phyloP scores from a whole-genome alignment of 441 rosid genomes.

The Adansonia gregorii region DNA sequence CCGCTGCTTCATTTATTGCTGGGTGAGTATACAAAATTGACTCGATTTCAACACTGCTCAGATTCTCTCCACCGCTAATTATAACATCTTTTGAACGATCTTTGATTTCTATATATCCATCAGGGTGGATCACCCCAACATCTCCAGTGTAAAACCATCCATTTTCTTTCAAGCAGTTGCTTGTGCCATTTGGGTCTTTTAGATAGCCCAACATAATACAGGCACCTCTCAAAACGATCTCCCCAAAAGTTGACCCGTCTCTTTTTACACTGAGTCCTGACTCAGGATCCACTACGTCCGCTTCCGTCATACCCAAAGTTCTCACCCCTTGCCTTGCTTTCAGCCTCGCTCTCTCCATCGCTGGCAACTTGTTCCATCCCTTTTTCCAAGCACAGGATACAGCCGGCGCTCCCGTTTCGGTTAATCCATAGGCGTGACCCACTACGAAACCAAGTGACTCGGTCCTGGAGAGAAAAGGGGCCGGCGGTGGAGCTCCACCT shows the following conservation, averaged over 20 bases:
- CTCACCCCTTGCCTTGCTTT: slow-evolving; percentile 69
- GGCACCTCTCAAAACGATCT: slow-evolving; percentile 68
- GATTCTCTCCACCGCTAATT: slow-evolving; percentile 81
- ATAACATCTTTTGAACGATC: slow-evolving; percentile 85
- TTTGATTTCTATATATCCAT: slow-evolving; percentile 74
- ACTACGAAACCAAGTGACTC: slow-evolving; percentile 73
- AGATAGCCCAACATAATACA: slow-evolving; percentile 74
- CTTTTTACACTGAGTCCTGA: slow-evolving; percentile 53
- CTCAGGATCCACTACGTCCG: slow-evolving; percentile 57
- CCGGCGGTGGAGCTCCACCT: slow-evolving; percentile 88
- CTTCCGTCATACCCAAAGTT: slow-evolving; percentile 41
- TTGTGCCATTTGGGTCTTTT: slow-evolving; percentile 61
- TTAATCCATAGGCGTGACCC: slow-evolving; percentile 77
- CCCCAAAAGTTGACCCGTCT: slow-evolving; percentile 62
- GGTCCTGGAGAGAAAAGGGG: slow-evolving; percentile 56
- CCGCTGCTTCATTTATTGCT: slow-evolving; percentile 72
- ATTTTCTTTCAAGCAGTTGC: slow-evolving; percentile 45
- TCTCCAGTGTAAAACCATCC: slow-evolving; percentile 84
- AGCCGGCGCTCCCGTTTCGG: slow-evolving; percentile 59
- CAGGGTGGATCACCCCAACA: slow-evolving; percentile 75
- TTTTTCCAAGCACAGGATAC: slow-evolving; percentile 81
- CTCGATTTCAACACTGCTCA: slow-evolving; percentile 80
- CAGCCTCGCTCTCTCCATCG: slow-evolving; percentile 59
- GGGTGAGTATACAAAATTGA: slow-evolving; percentile 62
- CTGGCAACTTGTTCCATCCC: slow-evolving; percentile 66